Evolutionary conservation across 2,329 filamentous ascomycete genomes (phyloP), one percentile per base, ranked within the genome.

Genomic region (Xylaria sp.): DNA sequence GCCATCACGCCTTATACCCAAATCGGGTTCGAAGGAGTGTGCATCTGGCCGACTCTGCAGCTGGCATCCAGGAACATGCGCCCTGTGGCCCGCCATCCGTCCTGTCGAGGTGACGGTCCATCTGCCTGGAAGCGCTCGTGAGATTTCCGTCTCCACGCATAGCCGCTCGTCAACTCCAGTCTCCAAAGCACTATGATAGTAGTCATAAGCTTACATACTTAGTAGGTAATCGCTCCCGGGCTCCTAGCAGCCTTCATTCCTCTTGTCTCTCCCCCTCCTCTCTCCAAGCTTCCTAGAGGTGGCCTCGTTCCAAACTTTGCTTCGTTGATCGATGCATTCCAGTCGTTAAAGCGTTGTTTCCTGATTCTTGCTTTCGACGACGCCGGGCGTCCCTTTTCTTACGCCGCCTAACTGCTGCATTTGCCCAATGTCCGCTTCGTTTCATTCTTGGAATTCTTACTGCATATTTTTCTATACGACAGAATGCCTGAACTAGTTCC

Each of bases 401-500:
- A 62, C 46, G 47, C 61, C 58, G 39, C 61, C 62, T 64, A 61
- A 59, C 51, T 17, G 49, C 60, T 57, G 37, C 43, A 60, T 58
- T 46, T 38, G 19, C 26, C 29, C 51, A 38, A 51, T 57, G 50
- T 60, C 56, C 44, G 52, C 57, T 50, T 56, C 56, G 48, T 61
- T 52, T 58, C n/a, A 57, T 57, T 58, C 54, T 57, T 61, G 56
- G 50, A 48, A 55, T 59, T 60, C 55, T 54, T 56, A 60, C 58
- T 61, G 52, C 56, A 60, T 66, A 62, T 57, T 59, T 49, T 46
- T 52, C 60, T 61, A 45, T 44, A 64, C 61, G 57, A 45, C 65
- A 77, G 67, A 57, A 84, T 84, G 81, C 69, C 81, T 49, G 78
- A 79, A 47, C 64, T 72, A 61, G 53, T 72, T 59, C 62, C 76